phyloP scores from a whole-genome alignment of 495 filamentous ascomycete species.

The Platismatia glauca region DNA sequence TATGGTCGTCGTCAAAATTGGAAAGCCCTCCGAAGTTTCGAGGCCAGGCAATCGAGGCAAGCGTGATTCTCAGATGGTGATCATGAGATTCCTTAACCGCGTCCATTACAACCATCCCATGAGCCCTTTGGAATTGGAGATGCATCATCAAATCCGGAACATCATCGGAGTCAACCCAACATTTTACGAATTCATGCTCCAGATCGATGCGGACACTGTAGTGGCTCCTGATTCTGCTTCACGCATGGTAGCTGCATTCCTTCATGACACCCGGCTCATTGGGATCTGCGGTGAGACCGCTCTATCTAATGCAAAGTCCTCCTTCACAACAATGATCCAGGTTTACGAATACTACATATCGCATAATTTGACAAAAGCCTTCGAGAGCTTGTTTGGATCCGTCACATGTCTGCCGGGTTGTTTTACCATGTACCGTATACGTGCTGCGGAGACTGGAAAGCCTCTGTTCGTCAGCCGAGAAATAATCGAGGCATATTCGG shows the following conservation, averaged over 20 bases:
- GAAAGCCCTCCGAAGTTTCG: conserved; percentile 93
- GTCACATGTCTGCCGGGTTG: conserved; percentile 97
- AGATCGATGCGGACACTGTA: conserved; percentile 95
- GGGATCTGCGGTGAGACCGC: conserved; percentile 92
- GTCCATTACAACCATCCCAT: conserved; percentile 95
- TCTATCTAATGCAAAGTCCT: conserved; percentile 84
- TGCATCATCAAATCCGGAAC: conserved; percentile 98
- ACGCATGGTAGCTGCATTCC: conserved; percentile 83
- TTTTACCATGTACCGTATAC: conserved; percentile 97
- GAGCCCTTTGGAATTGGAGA: conserved; percentile 94
- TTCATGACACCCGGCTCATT: conserved; percentile 84
- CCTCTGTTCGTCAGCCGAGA: conserved; percentile 92
- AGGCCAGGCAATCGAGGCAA: conserved; percentile 97
- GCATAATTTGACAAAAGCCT: conserved; percentile 96
- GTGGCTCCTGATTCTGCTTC: conserved; percentile 87
- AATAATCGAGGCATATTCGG: conserved; percentile 74
- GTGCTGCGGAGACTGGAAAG: conserved; percentile 86
- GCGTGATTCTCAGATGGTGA: conserved; percentile 95
- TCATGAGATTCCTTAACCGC: conserved; percentile 97
- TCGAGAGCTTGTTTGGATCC: conserved; percentile 93
- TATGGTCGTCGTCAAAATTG: conserved; percentile 92
- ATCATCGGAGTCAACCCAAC: conserved; percentile 98
- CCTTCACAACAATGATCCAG: conserved; percentile 96
- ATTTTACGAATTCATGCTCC: conserved; percentile 95
- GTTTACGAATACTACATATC: conserved; percentile 99